Evolutionary conservation across 2,329 filamentous ascomycete genomes (phyloP), one percentile per base, ranked within the genome.

Genomic region (Penicillium glabrum): DNA sequence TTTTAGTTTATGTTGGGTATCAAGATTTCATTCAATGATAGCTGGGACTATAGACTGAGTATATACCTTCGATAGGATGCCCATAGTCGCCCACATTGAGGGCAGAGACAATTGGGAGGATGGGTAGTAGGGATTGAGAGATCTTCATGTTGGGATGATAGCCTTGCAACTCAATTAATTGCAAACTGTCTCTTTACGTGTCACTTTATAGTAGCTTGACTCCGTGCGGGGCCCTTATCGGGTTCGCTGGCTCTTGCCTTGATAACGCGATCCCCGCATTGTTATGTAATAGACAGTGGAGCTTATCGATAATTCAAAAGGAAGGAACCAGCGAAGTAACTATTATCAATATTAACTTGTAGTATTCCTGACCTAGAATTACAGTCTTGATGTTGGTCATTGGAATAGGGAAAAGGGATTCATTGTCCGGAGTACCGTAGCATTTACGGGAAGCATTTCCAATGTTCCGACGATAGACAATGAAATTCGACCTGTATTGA

Each of bases 81-180:
- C 43, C 50, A 52, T 66, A 68, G 33, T 64, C 63, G 8, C 65
- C 67, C 6, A 69, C 56, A n/a, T 63, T 62, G 26, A 60, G 46
- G 46, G 57, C 57, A 7, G 29, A 23, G 8, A 31, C 29, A 5
- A 23, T 16, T 16, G 26, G 46, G 29, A 48, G 14, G 14, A 33
- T 21, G 9, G n/a, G 29, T 21, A 35, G 26, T 13, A 48, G n/a
- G 11, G 19, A 35, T 6, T 48, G 26, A 41, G 19, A 14, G 5
- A 41, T 13, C 19, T 41, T 41, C 39, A 41, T 41, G 23, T 13
- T 41, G 39, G 39, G 5, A 21, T 11, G 8, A 21, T 9, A 10
- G 21, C 4, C 4, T 41, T 21, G 8, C n/a, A 41, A 21, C 4
- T 41, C n/a, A 41, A 5, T 11, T 4, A 16, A n/a, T 16, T 41